Evolutionary conservation across 352 stramenopile species (phyloP), one percentile per base, ranked within the genome.

Genomic region (Globisporangium cederbergense): DNA sequence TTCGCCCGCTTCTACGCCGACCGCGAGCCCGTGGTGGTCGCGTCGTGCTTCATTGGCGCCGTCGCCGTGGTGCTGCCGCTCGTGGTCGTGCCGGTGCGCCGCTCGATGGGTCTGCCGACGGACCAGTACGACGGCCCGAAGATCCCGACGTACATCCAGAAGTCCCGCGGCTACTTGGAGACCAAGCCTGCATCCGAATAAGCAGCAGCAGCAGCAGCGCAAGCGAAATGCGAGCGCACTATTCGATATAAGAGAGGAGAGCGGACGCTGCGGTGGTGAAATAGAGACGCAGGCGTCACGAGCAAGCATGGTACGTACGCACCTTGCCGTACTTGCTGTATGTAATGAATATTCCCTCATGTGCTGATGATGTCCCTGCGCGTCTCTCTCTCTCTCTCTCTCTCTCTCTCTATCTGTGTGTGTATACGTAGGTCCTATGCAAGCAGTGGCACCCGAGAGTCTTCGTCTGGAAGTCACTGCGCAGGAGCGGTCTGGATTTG

Each of bases 61-160:
- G 78, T 95, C 34, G 83, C 83, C 32, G 47, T 96, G 30, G 66
- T 71, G 47, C 66, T 94, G 28, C 88, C 88, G 53, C 66, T 95
- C 11, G 81, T 91, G 46, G 80, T 96, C 59, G 88, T 96, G 59
- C 88, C 88, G 5, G 60, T 96, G 52, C 86, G 88, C 66, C 88
- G 88, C 69, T 93, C 82, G 51, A 78, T 96, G 69, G 88, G 88
- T 4, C 76, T 93, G 54, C 88, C 88, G 11, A 96, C 88, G 53
- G 86, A 96, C 72, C 88, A 96, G 72, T 96, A 96, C 78, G 88
- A 96, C 72, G 88, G 88, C 55, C 88, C 88, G 13, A 83, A 87
- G 72, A 78, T 95, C 60, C 86, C 86, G 7, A 82, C 80, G 60
- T 82, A 71, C 63, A 80, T 91, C 40, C 77, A 83, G 64, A 91